Evolutionary conservation across 148 eudicot species (phyloP), one percentile per base, ranked within the genome.

Genomic region (Pouteria glomerata): DNA sequence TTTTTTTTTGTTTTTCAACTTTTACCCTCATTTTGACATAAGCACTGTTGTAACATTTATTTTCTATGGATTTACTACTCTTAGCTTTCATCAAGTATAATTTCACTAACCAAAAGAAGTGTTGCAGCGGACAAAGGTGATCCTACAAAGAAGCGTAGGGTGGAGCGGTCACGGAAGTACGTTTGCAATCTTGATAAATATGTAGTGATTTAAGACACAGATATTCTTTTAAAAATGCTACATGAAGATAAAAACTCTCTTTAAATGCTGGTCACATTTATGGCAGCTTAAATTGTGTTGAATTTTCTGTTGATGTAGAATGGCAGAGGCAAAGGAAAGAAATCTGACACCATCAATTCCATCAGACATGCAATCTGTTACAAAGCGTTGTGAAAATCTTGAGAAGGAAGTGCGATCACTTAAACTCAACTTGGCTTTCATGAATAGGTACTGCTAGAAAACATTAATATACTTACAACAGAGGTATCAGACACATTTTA

Each of bases 331-430:
- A 30, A 85, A 85, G 74, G 88, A 80, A 72, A 80, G 82, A 73
- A 80, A 79, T 73, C 74, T 76, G 11, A 75, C 84, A 45, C 88
- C 84, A 11, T 53, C 78, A 66, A 52, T 82, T 64, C 85, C 86
- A 6, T 78, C 88, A 24, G 88, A 85, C 42, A 80, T 80, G 86
- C 86, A 82, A 65, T 82, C 86, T 23, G 48, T 85, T 31, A 27
- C 82, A 48, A 85, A 82, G 71, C 69, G 88, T 41, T 85, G 88
- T 37, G 88, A 85, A 27, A 85, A 82, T 71, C 88, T 85, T 56
- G 88, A 85, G 77, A 85, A 85, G 77, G 88, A 85, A 85, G 88
- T 82, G 37, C 80, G 88, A 23, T 85, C 88, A 11, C 85, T 85
- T 52, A 85, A 85, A 73, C 88, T 85, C 12, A 85, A 85, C 75